phyloP scores from a whole-genome alignment of 2,329 filamentous ascomycete species.

The Claviceps sp. region DNA sequence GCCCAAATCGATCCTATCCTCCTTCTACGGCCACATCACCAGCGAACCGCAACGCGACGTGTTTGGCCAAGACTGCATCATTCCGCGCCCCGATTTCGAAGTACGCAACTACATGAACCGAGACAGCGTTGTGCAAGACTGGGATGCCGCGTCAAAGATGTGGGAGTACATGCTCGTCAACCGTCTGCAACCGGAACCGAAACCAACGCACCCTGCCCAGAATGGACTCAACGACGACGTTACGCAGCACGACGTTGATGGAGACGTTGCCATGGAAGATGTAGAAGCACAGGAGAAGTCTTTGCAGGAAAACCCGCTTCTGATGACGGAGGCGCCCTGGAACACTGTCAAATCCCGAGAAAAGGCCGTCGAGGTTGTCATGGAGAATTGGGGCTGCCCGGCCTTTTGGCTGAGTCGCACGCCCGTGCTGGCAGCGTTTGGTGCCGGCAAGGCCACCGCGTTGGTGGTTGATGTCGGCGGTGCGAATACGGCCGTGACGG shows the following conservation, averaged over 20 bases:
- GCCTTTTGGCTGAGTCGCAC: slow-evolving; percentile 88
- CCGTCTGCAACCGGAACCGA: slow-evolving; percentile 63
- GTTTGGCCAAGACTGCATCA: slow-evolving; percentile 85
- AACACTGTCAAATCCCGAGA: slow-evolving; percentile 78
- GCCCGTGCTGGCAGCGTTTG: slow-evolving; percentile 82
- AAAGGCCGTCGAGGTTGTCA: slow-evolving; percentile 88
- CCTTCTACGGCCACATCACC: slow-evolving; percentile 62
- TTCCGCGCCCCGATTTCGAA: slow-evolving; percentile 62
- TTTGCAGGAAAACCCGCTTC: slow-evolving; percentile 74
- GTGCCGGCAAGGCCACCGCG: slow-evolving; percentile 82
- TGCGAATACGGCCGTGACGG: slow-evolving; percentile 75
- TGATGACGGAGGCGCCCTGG: slow-evolving; percentile 93
- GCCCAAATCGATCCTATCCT: slow-evolving; percentile 84
- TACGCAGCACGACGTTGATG: slow-evolving; percentile 46
- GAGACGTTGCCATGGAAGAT: slow-evolving; percentile 46
- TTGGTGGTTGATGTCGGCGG: slow-evolving; percentile 88
- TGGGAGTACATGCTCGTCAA: slow-evolving; percentile 92
- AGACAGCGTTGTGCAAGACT: slow-evolving; percentile 88
- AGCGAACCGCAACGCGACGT: slow-evolving; percentile 38
- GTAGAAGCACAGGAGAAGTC: slow-evolving; percentile 53
- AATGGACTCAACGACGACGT: slow-evolving; percentile 66
- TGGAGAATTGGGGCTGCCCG: slow-evolving; percentile 92
- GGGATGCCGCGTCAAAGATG: slow-evolving; percentile 77
- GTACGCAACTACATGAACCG: slow-evolving; percentile 84
- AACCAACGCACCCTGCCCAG: slow-evolving; percentile 50